Base-by-base conservation (phyloP, 176 grass and related monocot species). In the Triticum turgidum region DNA sequence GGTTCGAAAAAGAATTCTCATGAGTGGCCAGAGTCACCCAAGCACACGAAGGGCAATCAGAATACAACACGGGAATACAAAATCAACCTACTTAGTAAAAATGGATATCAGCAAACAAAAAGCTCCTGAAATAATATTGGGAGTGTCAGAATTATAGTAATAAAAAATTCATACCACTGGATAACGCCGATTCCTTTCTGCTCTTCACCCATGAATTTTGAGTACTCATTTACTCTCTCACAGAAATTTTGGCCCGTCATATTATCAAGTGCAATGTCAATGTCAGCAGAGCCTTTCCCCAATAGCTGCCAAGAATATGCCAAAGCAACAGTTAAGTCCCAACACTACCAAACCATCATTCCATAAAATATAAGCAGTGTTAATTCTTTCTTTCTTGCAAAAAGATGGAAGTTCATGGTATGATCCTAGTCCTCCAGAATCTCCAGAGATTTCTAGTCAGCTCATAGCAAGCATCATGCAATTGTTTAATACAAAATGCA, bases 231-330 rank as follows among this genome's bases (percentile, higher is more conserved):
- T 78, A 98, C 82, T 89, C 91, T 96, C 77, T 96, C 97, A 65
- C 97, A 98, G 82, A 98, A 98, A 84, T 88, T 93, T 71, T 80
- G 88, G 32, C 97, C 97, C 51, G 87, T 89, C 86, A 92, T 96
- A 78, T 98, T 94, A 62, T 98, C 97, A 69, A 98, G 89, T 52
- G 97, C 97, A 70, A 98, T 98, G 84, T 96, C 97, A 83, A 98
- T 98, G 82, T 98, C 97, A 80, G 90, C 78, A 32, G 93, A 98
- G 83, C 94, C 92, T 86, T 98, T 98, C 51, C 97, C 90, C 49
- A 98, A 84, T n/a, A 98, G 84, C 96, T 98, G 90, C 25, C 52
- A 41, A 75, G 10, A 11, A 71, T 58, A 79, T 70, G 45, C 20
- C 65, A 76, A 83, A 77, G 61, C 20, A 78, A 79, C 2, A 61